Conservation (phyloP, 331 rosid genomes). For the Malus hybrid region DNA sequence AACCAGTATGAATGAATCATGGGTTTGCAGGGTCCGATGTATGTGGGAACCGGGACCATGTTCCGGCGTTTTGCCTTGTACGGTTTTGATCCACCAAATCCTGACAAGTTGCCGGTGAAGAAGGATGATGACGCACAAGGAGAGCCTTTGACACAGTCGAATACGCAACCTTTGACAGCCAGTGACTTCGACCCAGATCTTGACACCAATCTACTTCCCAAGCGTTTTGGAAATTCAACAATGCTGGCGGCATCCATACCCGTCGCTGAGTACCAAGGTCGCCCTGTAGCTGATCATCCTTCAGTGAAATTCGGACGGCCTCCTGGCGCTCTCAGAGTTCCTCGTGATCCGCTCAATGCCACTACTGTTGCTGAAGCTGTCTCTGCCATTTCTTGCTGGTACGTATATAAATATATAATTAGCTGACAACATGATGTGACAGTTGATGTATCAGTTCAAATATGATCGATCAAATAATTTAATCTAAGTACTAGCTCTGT, state of each 20-base stretch:
- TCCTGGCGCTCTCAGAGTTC: slow-evolving; percentile 52
- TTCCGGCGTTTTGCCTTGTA: slow-evolving; percentile 75
- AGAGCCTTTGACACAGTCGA: slow-evolving; percentile 20
- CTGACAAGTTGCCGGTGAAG: slow-evolving; percentile 14
- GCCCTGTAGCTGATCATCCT: slow-evolving; percentile 78
- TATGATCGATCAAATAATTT: background rate
- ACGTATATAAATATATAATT: background rate
- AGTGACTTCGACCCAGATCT: slow-evolving; percentile 56
- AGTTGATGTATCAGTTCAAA: too few species aligned
- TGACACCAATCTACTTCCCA: slow-evolving; percentile 58
- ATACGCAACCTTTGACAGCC: slow-evolving; percentile 29
- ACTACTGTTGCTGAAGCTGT: slow-evolving; percentile 67
- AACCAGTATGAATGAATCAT: background rate
- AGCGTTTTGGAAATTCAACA: slow-evolving; percentile 78
- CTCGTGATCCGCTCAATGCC: slow-evolving; percentile 80
- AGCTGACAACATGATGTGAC: background rate
- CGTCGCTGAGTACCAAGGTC: slow-evolving; percentile 61
- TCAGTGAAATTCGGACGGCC: slow-evolving; percentile 65
- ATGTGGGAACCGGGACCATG: slow-evolving; percentile 95
- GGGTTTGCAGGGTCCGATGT: slow-evolving; percentile 56
- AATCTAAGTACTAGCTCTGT: background rate
- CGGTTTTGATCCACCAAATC: slow-evolving; percentile 73
- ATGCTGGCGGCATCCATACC: slow-evolving; percentile 64
- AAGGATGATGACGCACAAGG: slow-evolving; percentile 2
- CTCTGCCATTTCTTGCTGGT: slow-evolving; percentile 81